Evolutionary conservation across 2,329 filamentous ascomycete genomes (phyloP), one percentile per base, ranked within the genome.

Genomic region (Neonectria faginata): DNA sequence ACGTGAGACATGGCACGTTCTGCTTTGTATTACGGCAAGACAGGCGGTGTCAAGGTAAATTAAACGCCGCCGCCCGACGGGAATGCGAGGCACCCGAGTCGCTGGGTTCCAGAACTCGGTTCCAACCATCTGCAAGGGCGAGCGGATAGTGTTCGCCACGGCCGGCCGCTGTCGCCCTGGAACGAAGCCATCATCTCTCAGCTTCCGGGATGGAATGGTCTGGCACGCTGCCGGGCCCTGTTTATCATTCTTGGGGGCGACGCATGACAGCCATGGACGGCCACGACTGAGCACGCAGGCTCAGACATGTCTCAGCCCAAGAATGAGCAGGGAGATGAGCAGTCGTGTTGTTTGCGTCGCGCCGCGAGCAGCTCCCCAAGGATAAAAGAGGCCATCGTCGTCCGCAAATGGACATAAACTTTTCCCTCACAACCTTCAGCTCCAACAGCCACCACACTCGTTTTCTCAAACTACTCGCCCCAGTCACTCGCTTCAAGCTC

Each of bases 401-500:
- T 57, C 55, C 41, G 41, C 22, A 33, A 29, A 18, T 51, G 12
- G 10, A 39, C 42, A 12, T 53, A 22, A 39, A 31, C 48, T 59
- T 52, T 44, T 41, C 33, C 33, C 42, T 36, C 50, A 62, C 57
- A 51, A 44, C 36, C 56, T 62, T 60, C 64, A 67, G 50, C 58
- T 39, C 51, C 64, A 45, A 55, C 63, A 39, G 36, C 36, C 36
- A 62, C 33, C 51, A 54, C 50, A 33, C 47, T 60, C 56, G 60
- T 62, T 66, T 66, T 66, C 52, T 47, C 53, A 60, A 60, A 57
- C 41, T 68, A 62, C 64, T 69, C 65, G 65, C 71, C 67, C 62
- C 50, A 73, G 71, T 73, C 73, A 68, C 69, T 75, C 73, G 57
- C 66, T 75, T 64, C 58, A 64, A 64, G n/a, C 64, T 55, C 11